These are phyloP conservation scores for Arthroderma uncinatum DNA, from an alignment of 2,329 filamentous ascomycete genomes.

Conservation along the genomic window DNA sequence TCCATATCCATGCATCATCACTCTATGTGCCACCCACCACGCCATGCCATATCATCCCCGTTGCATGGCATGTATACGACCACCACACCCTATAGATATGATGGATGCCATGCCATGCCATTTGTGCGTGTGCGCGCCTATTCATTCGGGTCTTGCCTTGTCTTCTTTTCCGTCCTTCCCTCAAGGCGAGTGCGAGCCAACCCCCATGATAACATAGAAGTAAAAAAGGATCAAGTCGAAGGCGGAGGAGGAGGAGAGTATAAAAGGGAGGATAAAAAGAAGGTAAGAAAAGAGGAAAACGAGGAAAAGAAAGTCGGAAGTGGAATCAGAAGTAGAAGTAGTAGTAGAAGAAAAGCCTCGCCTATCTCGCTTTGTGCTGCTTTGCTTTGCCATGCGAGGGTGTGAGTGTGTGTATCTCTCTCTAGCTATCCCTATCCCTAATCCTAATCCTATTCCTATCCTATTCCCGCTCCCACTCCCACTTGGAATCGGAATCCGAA, in stretches of 20 bases:
- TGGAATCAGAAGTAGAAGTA: not conserved
- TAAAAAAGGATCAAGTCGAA: not conserved
- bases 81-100: no score
- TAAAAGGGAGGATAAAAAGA: not conserved
- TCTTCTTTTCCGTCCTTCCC: not conserved
- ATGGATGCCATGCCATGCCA: not conserved
- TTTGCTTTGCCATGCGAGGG: not conserved
- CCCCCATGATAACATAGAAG: not conserved
- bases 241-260: not conserved
- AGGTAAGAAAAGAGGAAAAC: not conserved
- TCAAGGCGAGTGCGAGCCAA: not conserved
- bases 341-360: not conserved
- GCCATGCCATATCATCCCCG: no score
- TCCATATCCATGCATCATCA: not conserved
- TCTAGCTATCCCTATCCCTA: constrained; percentile 4
- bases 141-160: not conserved
- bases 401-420: not conserved
- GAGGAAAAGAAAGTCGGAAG: not conserved
- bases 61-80: not conserved
- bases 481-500: not conserved
- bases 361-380: not conserved
- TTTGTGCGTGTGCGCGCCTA: not conserved
- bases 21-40: not conserved
- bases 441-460: not conserved
- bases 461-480: not conserved